Evolutionary conservation across 345 rosid species (phyloP), one percentile per base, ranked within the genome.

Genomic region (Rhodamnia rubescens): DNA sequence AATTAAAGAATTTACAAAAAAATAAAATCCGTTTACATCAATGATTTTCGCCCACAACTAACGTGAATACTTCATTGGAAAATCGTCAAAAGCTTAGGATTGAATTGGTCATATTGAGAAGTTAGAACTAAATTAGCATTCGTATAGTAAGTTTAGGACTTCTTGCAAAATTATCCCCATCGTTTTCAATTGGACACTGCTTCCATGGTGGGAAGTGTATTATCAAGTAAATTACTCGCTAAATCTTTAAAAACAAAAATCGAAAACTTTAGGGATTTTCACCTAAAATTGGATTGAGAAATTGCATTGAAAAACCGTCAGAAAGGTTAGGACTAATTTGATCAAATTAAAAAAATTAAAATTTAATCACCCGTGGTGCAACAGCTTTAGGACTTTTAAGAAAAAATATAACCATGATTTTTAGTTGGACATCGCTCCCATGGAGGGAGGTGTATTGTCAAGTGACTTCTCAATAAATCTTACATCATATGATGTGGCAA

Each of bases 71-170:
- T 59, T 27, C 9, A 27, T 27, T 59, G 7, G 18, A 59, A 59
- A 59, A 59, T 13, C 40, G 2, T 5, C 0, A 12, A 58, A n/a
- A 57, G 3, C 6, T 1, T 1, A n/a, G 1, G 0, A 27, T 11
- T 27, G 6, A 59, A 59, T n/a, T 59, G 3, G 7, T 13, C 4
- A 13, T 12, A n/a, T 12, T 58, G 6, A 58, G 13, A 58, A n/a
- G 4, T n/a, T 58, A 58, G 4, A 58, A 58, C 18, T 12, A 1
- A n/a, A n/a, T 58, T 29, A n/a, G 6, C 5, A 40, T 40, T 40
- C 42, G 42, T 40, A 40, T 40, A 40, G 5, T 40, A 5, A 5
- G 42, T n/a, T n/a, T n/a, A n/a, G n/a, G n/a, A n/a, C n/a, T n/a
- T n/a, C n/a, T n/a, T n/a, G n/a, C n/a, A n/a, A n/a, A n/a, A n/a